Evolutionary conservation across 176 grass and related monocot species (phyloP), one percentile per base, ranked within the genome.

Genomic region (Avena atlantica): DNA sequence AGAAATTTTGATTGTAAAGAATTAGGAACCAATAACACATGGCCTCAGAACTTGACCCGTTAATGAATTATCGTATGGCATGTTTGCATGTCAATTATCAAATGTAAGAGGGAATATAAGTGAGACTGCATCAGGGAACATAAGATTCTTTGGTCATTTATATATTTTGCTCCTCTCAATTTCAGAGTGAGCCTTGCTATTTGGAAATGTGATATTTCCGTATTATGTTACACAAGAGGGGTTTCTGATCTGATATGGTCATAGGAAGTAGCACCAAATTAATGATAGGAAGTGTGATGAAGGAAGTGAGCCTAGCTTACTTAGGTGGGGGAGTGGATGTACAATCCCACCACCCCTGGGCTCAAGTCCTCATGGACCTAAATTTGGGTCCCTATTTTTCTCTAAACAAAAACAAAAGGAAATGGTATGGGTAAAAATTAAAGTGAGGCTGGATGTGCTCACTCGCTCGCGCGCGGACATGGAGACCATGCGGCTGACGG

Each of bases 21-120:
- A 23, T 34, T 37, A 55, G 12, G 62, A 82, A 70, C 65, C 6
- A 37, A 42, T 70, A 31, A 55, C 80, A 70, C 80, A 56, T 82
- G 19, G 27, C 29, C 64, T 55, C 65, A 40, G 49, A 11, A 56
- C 12, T 40, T 69, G 48, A 82, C 19, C 56, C 23, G 19, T 79
- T 6, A 45, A 61, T 21, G 6, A 61, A 44, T 45, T 20, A 2
- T 12, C 61, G 29, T 50, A 68, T 81, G 79, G 16, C 12, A 37
- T 53, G 44, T 3, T 27, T 81, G 78, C 78, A 2, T 81, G 44
- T 31, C 17, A 68, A 31, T 9, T 82, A 27, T 29, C 25, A 69
- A 67, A 52, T 81, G 62, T 14, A 52, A 58, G 55, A 78, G 57
- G 58, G 13, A 48, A 66, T 81, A 17, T 11, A 50, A 70, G 80